Base-by-base conservation (phyloP, 306 rosid genomes). In the Corylus americana region DNA sequence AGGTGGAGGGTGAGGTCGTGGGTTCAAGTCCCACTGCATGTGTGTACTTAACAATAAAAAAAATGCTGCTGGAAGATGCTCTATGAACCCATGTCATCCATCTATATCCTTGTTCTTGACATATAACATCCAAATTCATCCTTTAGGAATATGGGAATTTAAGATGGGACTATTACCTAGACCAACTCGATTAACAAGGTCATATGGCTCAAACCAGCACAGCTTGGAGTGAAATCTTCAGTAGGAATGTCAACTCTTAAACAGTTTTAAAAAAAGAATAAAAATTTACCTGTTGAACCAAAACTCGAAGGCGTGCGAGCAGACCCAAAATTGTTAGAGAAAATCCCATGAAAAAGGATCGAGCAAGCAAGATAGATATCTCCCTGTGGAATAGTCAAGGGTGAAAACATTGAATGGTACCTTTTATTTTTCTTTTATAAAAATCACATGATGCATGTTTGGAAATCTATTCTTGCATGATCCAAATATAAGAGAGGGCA, bases 341-440 rank as follows among this genome's bases (percentile, higher is more conserved):
- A 79, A 92, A 90, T 75, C 91, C 91, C 90, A 85, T 86, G 79
- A 94, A 94, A 83, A 92, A 92, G 0, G 93, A 82, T 76, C 25
- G 91, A 55, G 97, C 98, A 69, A 92, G 91, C 88, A 94, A 79
- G 48, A 80, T 83, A 74, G 97, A 92, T 84, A 90, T 70, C 91
- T 89, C 93, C 11, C 98, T 90, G 63, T 77, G 48, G 77, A 74
- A 78, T 78, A 44, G 95, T 94, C 81, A 92, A 91, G 97, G 92
- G 74, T 69, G 51, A 77, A 0, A 82, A 22, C 27, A 63, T 78
- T 59, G 9, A 51, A n/a, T 25, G 71, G 50, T 54, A 14, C 57
- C 4, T 22, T 57, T 64, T 57, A 48, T 48, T 11, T 48, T 11
- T 48, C 53, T 67, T 55, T 37, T 73, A 66, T 37, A 39, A 16